Percentiles rank a stretch among this genome's conserved stretches.
Conservation (phyloP, 305 asterid species). For the Fraxinus baroniana region DNA sequence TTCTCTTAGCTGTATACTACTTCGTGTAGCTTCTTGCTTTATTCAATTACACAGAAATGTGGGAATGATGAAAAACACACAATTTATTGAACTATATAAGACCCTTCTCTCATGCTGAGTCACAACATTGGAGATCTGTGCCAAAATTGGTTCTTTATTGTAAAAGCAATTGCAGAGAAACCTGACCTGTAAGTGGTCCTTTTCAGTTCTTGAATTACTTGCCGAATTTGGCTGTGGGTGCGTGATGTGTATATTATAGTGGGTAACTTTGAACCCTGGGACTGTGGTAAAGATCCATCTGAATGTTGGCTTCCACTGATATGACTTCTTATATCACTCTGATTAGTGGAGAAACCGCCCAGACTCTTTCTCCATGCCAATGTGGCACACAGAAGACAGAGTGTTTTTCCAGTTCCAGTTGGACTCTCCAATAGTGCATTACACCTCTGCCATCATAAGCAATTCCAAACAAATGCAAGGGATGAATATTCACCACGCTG, state of each 20-base stretch:
- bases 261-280: constrained; percentile 57
- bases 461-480: constrained; percentile 3
- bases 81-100: neutral
- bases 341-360: constrained; percentile 67
- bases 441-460: constrained; percentile 49
- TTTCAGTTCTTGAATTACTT: constrained; percentile 90
- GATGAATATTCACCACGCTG: neutral
- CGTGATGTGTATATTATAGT: constrained; percentile 86
- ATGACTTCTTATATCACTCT: constrained; percentile 43
- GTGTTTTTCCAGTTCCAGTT: constrained; percentile 96
- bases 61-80: neutral
- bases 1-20: neutral
- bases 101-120: neutral
- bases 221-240: constrained; percentile 95
- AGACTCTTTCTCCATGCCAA: constrained; percentile 96
- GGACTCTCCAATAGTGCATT: constrained; percentile 97
- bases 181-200: constrained; percentile 90
- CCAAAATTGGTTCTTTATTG: constrained; percentile 4
- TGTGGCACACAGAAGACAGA: constrained; percentile 93
- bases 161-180: constrained; percentile 23
- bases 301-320: constrained; percentile 47
- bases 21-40: neutral
- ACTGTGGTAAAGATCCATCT: constrained; percentile 41
- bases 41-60: neutral
- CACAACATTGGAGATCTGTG: neutral